A percentile compares a stretch with the other conserved stretches of the same genome.
These are phyloP conservation scores for Cryptococcus sp. DNA, from an alignment of 1,284 basidiomycete species.

Conservation along the genomic window DNA sequence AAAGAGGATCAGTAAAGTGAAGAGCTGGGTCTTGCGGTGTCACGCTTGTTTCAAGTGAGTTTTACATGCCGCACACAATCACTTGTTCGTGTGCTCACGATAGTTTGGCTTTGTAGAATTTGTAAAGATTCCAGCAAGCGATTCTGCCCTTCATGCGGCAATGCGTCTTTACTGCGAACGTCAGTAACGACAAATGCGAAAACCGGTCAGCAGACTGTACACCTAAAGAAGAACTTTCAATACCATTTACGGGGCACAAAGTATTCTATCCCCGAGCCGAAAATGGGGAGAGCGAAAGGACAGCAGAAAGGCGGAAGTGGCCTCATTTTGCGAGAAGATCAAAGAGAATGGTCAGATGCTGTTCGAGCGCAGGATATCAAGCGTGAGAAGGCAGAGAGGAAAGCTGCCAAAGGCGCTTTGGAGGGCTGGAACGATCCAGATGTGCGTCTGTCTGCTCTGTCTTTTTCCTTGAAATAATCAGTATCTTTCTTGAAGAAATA, in stretches of 20 bases:
- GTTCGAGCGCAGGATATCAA: slow-evolving; percentile 71
- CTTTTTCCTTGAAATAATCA: no score
- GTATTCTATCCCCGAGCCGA: slow-evolving; percentile 90
- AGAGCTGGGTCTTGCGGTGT: slow-evolving; percentile 94
- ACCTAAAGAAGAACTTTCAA: slow-evolving; percentile 93
- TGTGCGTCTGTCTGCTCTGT: slow-evolving; percentile 47
- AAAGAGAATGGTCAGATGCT: slow-evolving; percentile 79
- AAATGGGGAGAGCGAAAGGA: slow-evolving; percentile 84
- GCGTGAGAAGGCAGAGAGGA: slow-evolving; percentile 74
- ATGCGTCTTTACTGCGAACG: slow-evolving; percentile 83
- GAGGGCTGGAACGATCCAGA: slow-evolving; percentile 94
- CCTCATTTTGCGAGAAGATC: slow-evolving; percentile 86
- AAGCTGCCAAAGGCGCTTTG: slow-evolving; percentile 62
- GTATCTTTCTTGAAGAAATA: no score
- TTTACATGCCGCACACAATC: background rate
- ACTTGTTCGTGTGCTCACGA: background rate
- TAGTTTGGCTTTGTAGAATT: slow-evolving; percentile 60
- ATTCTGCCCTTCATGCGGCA: slow-evolving; percentile 97
- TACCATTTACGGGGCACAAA: slow-evolving; percentile 89
- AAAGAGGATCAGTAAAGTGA: slow-evolving; percentile 83
- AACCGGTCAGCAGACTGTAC: slow-evolving; percentile 66
- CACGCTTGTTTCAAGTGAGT: slow-evolving; percentile 99
- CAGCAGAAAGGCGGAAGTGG: slow-evolving; percentile 66
- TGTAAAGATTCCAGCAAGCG: slow-evolving; percentile 94
- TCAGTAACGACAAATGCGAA: slow-evolving; percentile 77